These are phyloP conservation scores for Scopulariopsis brevicaulis DNA, from an alignment of 2,329 filamentous ascomycete species.

Conservation along the genomic window DNA sequence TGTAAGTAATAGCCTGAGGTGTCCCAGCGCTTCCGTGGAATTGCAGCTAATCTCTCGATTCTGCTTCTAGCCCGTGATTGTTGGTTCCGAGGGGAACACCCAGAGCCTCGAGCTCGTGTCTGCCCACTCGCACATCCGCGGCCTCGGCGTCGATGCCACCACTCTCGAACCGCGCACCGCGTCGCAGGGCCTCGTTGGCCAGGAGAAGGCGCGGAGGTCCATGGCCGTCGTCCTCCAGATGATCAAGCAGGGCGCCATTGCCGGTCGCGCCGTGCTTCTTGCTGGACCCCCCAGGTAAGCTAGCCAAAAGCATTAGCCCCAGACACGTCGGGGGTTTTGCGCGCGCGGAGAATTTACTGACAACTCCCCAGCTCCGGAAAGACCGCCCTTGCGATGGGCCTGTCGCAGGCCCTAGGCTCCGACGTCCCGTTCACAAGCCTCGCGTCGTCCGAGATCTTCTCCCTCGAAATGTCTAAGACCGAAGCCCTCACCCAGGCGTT, in stretches of 20 bases:
- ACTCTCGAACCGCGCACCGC: constrained; percentile 75
- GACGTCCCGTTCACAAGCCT: constrained; percentile 96
- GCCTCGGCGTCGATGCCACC: constrained; percentile 84
- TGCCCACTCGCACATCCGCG: constrained; percentile 94
- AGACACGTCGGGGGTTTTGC: background rate
- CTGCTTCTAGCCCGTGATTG: constrained; percentile 40
- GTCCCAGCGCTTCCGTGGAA: background rate
- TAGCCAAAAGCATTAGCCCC: background rate
- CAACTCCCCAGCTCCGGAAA: constrained; percentile 69
- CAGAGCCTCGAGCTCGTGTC: constrained; percentile 84
- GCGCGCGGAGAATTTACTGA: background rate
- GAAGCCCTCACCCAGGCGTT: constrained; percentile 98
- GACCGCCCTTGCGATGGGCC: constrained; percentile 96
- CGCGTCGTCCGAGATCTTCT: constrained; percentile 94
- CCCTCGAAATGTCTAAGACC: constrained; percentile 98
- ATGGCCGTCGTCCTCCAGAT: constrained; percentile 95
- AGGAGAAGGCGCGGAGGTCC: constrained; percentile 92
- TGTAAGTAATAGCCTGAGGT: background rate
- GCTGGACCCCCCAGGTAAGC: constrained; percentile 75
- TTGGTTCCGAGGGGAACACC: constrained; percentile 92
- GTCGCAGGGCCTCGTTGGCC: constrained; percentile 89
- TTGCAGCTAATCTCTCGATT: constrained; percentile 8
- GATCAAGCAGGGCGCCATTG: constrained; percentile 98
- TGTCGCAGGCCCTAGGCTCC: constrained; percentile 88
- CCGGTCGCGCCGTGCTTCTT: constrained; percentile 86